Evolutionary conservation across 225 moss, liverwort and hornwort genomes (phyloP), one percentile per base, ranked within the genome.

Genomic region (Polytrichum formosum): DNA sequence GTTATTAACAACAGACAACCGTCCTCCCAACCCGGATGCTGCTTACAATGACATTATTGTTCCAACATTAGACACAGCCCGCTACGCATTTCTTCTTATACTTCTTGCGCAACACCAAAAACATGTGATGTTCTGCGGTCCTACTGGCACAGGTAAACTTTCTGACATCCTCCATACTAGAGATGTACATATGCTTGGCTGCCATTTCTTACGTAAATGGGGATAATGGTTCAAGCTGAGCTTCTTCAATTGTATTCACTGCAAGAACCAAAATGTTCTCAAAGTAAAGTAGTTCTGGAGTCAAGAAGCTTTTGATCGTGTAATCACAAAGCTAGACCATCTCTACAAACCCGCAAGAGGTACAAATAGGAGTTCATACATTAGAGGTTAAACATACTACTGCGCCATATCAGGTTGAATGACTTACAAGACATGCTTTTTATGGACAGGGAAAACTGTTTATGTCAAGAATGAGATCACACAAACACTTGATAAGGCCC

Each of bases 121-220:
- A 28, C 94, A 95, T 67, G 94, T 92, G 1, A 17, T 95, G 53
- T 92, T 92, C 9, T 92, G 94, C 6, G 94, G 94, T 56, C 92
- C 94, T 31, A 95, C 94, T 1, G 90, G 94, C 71, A 90, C 94
- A 84, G 92, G 94, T 94, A 35, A 13, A 55, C 0, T 25, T 55
- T 35, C 8, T 17, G 5, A 19, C 21, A 58, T 58, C 2, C 37
- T 37, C 37, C 13, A 10, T 13, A 46, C 13, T 13, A 46, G 46
- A 46, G 46, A 13, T 46, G 46, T 46, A 46, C 46, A 46, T 46
- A 10, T 46, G 46, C 13, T 46, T 46, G 46, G 46, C 13, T 46
- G 46, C 46, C 46, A 46, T 46, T 46, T 46, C 46, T 46, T 13
- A 46, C 13, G 46, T 13, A 46, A 13, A 13, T 46, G 13, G 46